Conservation (phyloP, 2,329 filamentous ascomycete species). For the Microdochium paspali region DNA sequence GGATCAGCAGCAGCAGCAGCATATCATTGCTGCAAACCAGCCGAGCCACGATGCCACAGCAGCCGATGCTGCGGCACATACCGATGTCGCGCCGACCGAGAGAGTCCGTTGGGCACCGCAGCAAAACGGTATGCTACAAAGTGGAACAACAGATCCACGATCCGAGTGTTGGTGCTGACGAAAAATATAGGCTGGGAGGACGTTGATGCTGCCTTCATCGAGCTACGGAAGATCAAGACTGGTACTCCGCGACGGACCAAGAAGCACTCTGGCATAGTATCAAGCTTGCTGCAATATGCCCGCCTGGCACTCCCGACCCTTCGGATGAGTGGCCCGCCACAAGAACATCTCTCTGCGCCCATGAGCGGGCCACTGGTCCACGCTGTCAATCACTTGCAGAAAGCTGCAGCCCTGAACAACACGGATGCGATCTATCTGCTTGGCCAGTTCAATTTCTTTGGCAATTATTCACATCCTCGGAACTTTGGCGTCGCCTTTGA, state of each 20-base stretch:
- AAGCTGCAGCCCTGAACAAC: conserved; percentile 46
- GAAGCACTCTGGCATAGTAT: conserved; percentile 33
- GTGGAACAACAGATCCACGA: background rate
- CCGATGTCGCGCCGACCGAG: conserved; percentile 13
- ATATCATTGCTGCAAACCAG: background rate
- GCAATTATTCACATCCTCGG: conserved; percentile 81
- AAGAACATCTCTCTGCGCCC: conserved; percentile 23
- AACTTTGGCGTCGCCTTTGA: conserved; percentile 73
- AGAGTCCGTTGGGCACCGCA: conserved; percentile 19
- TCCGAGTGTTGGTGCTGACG: conserved; percentile 4
- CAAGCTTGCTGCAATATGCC: conserved; percentile 31
- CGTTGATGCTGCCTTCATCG: conserved; percentile 39
- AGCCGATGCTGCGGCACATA: conserved; percentile 12
- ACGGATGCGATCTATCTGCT: conserved; percentile 83
- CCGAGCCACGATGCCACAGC: conserved; percentile 6
- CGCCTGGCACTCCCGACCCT: conserved; percentile 40
- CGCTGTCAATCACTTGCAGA: conserved; percentile 42
- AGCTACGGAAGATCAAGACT: conserved; percentile 40
- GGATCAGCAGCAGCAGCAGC: conserved; percentile 4
- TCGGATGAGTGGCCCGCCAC: conserved; percentile 34
- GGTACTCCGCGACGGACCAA: conserved; percentile 31
- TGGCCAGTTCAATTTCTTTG: conserved; percentile 93
- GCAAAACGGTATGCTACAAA: conserved; percentile 17
- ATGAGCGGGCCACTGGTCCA: conserved; percentile 35
- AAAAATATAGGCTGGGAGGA: conserved; percentile 36